A percentile compares a stretch with the other conserved stretches of the same genome.
Evolutionary conservation across 2,329 filamentous ascomycete genomes (phyloP).

Genomic region (Aureobasidium sp.): DNA sequence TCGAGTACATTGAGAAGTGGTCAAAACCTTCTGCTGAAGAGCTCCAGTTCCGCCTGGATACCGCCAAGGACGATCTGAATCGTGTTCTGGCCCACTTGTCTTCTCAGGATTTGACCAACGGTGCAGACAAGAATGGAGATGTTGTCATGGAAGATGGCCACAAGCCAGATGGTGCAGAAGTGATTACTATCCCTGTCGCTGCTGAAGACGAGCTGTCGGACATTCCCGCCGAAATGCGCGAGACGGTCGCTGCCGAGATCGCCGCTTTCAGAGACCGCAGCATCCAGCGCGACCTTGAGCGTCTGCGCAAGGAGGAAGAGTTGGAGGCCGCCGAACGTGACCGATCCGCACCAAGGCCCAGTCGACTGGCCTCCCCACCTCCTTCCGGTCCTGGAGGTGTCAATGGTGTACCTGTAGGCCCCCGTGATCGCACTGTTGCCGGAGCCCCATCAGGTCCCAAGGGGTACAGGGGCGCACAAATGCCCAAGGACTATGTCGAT

Average conservation of each 20-base stretch:
- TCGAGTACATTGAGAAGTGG: slow-evolving; percentile 80
- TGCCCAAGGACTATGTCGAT: slow-evolving; percentile 66
- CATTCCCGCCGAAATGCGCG: slow-evolving; percentile 92
- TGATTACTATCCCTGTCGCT: slow-evolving; percentile 81
- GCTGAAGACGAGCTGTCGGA: slow-evolving; percentile 88
- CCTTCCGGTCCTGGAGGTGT: slow-evolving; percentile 50
- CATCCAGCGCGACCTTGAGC: slow-evolving; percentile 79
- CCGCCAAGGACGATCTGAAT: slow-evolving; percentile 61
- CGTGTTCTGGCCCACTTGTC: slow-evolving; percentile 49
- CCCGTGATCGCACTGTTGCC: slow-evolving; percentile 57
- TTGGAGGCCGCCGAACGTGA: slow-evolving; percentile 79
- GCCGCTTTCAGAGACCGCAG: slow-evolving; percentile 89
- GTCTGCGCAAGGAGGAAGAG: slow-evolving; percentile 82
- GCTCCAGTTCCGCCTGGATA: slow-evolving; percentile 61
- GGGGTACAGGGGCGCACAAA: slow-evolving; percentile 50
- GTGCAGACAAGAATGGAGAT: slow-evolving; percentile 59
- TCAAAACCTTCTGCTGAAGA: slow-evolving; percentile 55
- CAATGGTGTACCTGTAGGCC: slow-evolving; percentile 72
- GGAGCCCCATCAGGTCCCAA: slow-evolving; percentile 71
- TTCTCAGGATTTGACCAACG: slow-evolving; percentile 14
- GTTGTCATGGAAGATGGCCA: slow-evolving; percentile 57
- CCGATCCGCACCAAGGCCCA: slow-evolving; percentile 57
- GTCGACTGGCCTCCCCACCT: slow-evolving; percentile 66
- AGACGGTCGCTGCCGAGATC: slow-evolving; percentile 90
- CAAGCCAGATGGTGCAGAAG: slow-evolving; percentile 63